These are phyloP conservation scores for Cladosporium sp. DNA, from an alignment of 2,329 filamentous ascomycete genomes.

Conservation along the genomic window DNA sequence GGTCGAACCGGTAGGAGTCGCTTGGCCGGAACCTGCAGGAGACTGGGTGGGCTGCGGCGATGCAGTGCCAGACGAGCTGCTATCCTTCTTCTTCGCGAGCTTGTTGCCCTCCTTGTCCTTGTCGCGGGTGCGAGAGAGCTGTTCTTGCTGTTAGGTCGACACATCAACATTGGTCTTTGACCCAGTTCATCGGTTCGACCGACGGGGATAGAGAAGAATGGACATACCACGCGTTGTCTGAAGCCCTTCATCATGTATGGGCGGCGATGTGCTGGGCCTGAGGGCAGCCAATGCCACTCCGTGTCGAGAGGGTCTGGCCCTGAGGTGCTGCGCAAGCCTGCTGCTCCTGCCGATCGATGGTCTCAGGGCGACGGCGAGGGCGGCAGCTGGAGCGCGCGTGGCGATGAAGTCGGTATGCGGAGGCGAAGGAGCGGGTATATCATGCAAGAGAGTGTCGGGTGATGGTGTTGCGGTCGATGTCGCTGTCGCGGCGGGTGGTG, in stretches of 20 bases:
- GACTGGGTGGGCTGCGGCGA: constrained; percentile 68
- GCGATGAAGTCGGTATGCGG: not conserved
- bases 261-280: constrained; percentile 18
- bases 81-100: constrained; percentile 65
- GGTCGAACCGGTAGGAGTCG: constrained; percentile 84
- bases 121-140: constrained; percentile 91
- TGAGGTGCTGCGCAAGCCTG: constrained; percentile 24
- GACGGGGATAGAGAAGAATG: not conserved
- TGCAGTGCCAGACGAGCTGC: constrained; percentile 64
- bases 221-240: constrained; percentile 91
- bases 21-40: constrained; percentile 60
- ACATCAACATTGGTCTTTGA: constrained; percentile 27
- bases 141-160: constrained; percentile 57
- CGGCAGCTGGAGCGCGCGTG: constrained; percentile 7
- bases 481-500: constrained; percentile 8
- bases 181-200: constrained; percentile 22
- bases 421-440: not conserved
- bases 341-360: constrained; percentile 16
- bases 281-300: constrained; percentile 34
- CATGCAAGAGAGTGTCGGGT: constrained; percentile 11
- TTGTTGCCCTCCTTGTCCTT: constrained; percentile 57
- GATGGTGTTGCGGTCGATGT: constrained; percentile 5
- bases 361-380: constrained; percentile 8
- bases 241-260: constrained; percentile 80
- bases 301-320: constrained; percentile 28